Evolutionary conservation across 768 basidiomycete genomes (phyloP).

Genomic region (Agrocybe chaxingu): DNA sequence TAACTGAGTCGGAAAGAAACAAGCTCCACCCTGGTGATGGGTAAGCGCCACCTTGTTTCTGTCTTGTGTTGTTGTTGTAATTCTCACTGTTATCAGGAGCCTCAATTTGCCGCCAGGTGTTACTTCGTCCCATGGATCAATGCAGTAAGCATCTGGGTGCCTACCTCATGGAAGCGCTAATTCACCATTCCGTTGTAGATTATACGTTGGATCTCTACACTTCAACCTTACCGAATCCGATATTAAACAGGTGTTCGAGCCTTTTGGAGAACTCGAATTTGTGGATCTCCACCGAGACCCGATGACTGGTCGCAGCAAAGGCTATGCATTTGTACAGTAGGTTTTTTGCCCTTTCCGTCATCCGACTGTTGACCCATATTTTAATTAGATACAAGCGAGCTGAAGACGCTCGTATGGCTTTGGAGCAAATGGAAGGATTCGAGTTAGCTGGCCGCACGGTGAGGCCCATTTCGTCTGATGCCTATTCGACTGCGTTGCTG

Average conservation of each 20-base stretch:
- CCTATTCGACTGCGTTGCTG: neutral
- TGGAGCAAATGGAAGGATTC: slow-evolving; percentile 99
- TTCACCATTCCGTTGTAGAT: slow-evolving; percentile 39
- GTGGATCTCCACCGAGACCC: slow-evolving; percentile 97
- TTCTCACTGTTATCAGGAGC: slow-evolving; percentile 43
- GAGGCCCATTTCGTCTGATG: slow-evolving; percentile 23
- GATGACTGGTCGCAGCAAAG: slow-evolving; percentile 93
- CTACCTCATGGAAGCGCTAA: neutral
- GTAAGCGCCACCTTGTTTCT: slow-evolving; percentile 37
- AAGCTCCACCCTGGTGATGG: slow-evolving; percentile 85
- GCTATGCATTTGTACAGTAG: slow-evolving; percentile 96
- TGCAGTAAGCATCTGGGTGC: slow-evolving; percentile 58
- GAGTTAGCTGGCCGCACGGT: slow-evolving; percentile 94
- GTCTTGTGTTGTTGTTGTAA: neutral
- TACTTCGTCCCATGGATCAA: slow-evolving; percentile 74
- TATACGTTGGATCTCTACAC: slow-evolving; percentile 96
- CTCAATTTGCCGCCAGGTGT: slow-evolving; percentile 85
- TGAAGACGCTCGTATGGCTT: slow-evolving; percentile 95
- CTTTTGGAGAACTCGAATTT: slow-evolving; percentile 97
- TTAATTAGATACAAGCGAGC: slow-evolving; percentile 71
- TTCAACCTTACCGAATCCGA: slow-evolving; percentile 97
- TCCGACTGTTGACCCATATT: neutral
- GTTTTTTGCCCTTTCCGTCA: slow-evolving; percentile 19
- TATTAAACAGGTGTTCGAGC: slow-evolving; percentile 98
- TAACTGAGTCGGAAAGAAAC: slow-evolving; percentile 96